phyloP scores from a whole-genome alignment of 2,329 filamentous ascomycete genomes.

The Diaporthe batatas region DNA sequence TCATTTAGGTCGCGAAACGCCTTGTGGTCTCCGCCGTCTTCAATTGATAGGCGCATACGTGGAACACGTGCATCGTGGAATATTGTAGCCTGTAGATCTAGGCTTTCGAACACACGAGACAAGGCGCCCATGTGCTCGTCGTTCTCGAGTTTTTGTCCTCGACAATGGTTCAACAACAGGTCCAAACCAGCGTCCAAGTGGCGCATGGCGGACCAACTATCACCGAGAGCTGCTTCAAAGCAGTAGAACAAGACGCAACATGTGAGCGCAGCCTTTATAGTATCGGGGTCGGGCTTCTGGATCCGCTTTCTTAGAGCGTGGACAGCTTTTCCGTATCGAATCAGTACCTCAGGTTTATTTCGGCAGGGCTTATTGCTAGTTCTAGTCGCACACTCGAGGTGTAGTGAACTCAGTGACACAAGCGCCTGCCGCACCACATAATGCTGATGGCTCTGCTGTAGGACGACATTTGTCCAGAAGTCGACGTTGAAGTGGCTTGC shows the following conservation, averaged over 20 bases:
- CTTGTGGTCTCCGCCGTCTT: neutral
- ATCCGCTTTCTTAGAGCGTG: neutral
- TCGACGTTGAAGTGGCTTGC: slow-evolving; percentile 16
- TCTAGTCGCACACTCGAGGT: neutral
- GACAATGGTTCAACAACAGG: neutral
- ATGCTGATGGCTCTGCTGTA: slow-evolving; percentile 11
- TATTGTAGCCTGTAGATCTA: slow-evolving; percentile 7
- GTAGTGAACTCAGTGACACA: neutral
- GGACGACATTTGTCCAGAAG: neutral
- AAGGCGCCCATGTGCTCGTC: neutral
- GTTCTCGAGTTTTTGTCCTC: neutral
- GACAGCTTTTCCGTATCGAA: neutral
- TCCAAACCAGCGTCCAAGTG: neutral
- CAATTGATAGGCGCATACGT: neutral
- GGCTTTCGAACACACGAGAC: neutral
- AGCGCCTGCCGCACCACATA: neutral
- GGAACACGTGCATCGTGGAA: neutral
- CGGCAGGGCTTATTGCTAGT: neutral
- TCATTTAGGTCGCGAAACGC: neutral
- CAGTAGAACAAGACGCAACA: slow-evolving; percentile 2
- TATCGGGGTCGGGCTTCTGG: neutral
- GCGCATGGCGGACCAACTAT: neutral
- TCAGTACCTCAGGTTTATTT: neutral
- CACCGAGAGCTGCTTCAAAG: neutral
- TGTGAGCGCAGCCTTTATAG: neutral